Percentiles rank a stretch among this genome's conserved stretches.
Conservation (phyloP, 2,329 filamentous ascomycete species). For the Neopestalotiopsis sp. region DNA sequence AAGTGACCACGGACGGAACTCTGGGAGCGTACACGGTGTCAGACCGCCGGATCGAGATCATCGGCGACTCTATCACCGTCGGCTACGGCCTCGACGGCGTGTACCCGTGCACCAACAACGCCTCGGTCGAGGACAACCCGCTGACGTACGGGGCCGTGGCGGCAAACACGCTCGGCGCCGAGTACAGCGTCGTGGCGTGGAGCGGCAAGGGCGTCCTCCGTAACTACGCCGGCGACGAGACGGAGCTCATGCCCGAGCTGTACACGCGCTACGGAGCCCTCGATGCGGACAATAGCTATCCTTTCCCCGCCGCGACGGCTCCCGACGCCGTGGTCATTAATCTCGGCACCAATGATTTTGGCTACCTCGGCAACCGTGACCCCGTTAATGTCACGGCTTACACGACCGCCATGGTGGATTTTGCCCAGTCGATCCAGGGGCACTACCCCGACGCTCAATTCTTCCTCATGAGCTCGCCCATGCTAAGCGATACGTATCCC, state of each 20-base stretch:
- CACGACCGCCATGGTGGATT: conserved; percentile 34
- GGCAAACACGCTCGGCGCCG: conserved; percentile 44
- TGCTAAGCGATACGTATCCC: conserved; percentile 39
- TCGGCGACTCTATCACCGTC: conserved; percentile 50
- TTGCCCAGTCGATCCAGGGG: conserved; percentile 37
- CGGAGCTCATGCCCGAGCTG: conserved; percentile 43
- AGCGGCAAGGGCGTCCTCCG: conserved; percentile 47
- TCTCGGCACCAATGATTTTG: conserved; percentile 49
- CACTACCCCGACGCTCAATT: conserved; percentile 42
- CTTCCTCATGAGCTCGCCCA: conserved; percentile 46
- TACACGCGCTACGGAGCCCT: conserved; percentile 49
- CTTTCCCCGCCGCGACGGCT: conserved; percentile 37
- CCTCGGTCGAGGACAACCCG: conserved; percentile 43
- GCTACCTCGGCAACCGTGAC: conserved; percentile 36
- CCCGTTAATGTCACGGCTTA: conserved; percentile 34
- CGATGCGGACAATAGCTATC: conserved; percentile 42
- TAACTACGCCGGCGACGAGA: conserved; percentile 41
- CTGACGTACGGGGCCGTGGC: conserved; percentile 48
- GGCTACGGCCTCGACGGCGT: conserved; percentile 48
- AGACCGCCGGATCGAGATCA: conserved; percentile 45
- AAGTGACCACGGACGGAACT: conserved; percentile 33
- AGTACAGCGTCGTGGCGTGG: conserved; percentile 49
- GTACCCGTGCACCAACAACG: conserved; percentile 44
- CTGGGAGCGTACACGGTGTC: conserved; percentile 28
- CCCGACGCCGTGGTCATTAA: conserved; percentile 46